Evolutionary conservation across 169 alveolate species (phyloP), one percentile per base, ranked within the genome.

Genomic region (Cryptosporidium meleagridis): DNA sequence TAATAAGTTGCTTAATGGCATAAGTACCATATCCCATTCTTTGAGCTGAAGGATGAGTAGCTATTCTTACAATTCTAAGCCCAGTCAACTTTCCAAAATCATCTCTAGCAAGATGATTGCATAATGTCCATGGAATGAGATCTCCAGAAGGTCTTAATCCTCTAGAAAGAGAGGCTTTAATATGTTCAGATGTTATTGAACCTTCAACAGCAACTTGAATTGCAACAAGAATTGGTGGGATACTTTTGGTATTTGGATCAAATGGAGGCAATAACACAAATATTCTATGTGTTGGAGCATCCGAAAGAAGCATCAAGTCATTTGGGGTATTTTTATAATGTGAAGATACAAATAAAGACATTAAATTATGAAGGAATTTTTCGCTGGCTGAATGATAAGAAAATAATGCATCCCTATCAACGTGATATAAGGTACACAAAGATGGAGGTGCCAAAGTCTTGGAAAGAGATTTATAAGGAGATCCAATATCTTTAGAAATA

Each of bases 241-340:
- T 29, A 4, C 71, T 67, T 18, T 61, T 73, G 1, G 84, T 84
- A 8, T 86, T 45, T 29, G 51, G 92, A 35, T 92, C 95, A n/a
- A 95, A 75, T 65, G 97, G 96, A 37, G 96, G 96, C 21, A 97
- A 93, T 39, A 98, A 95, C 5, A 98, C 99, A 91, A 98, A 97
- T 55, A 99, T 91, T 85, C 95, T 96, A 91, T 99, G 99, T 21
- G 99, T 99, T 3, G 99, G 99, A 4, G 99, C 99, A 91, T 99
- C 99, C n/a, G 99, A 94, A 84, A 99, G 92, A 84, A 98, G 95
- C 92, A 97, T 96, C 33, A 99, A 94, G 92, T 99, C 99, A 92
- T 99, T 98, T 33, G 99, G 99, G 16, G 99, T 94, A 95, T 99
- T 99, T 91, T 98, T 98, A 94, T 99, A 99, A 94, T 99, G 99